A percentile compares a stretch with the other conserved stretches of the same genome.
Conservation (phyloP, 2,329 filamentous ascomycete genomes). For the Xylariomycetidae sp. region DNA sequence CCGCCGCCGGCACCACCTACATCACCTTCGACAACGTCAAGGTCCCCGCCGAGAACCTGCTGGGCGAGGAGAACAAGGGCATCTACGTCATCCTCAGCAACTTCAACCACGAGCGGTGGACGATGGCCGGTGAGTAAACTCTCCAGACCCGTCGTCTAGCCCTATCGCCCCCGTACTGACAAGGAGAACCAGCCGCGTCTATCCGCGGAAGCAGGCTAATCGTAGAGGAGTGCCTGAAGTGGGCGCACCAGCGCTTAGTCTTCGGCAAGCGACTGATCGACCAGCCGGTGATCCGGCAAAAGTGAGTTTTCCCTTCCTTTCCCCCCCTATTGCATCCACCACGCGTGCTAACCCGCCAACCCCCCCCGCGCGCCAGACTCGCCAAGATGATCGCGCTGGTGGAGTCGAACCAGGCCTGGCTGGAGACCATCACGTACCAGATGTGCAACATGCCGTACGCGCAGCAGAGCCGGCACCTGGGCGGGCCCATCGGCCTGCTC, state of each 20-base stretch:
- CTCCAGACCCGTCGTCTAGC: not conserved
- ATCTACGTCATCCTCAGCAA: conserved; percentile 80
- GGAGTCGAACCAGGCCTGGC: conserved; percentile 80
- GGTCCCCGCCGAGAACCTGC: conserved; percentile 70
- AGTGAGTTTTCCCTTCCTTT: conserved; percentile 41
- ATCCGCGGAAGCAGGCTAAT: conserved; percentile 61
- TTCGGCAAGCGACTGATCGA: conserved; percentile 78
- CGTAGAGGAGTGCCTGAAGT: conserved; percentile 81
- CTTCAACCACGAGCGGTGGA: conserved; percentile 84
- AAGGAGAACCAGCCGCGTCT: conserved; percentile 42
- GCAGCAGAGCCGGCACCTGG: conserved; percentile 67
- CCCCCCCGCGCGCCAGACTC: conserved; percentile 40
- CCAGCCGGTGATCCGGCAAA: conserved; percentile 76
- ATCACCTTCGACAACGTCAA: conserved; percentile 83
- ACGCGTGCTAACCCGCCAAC: conserved; percentile 1
- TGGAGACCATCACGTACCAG: conserved; percentile 79
- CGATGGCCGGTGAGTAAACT: conserved; percentile 55
- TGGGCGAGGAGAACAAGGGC: conserved; percentile 80
- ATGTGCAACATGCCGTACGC: conserved; percentile 82
- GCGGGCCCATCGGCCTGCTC: conserved; percentile 74
- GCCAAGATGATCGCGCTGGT: conserved; percentile 81
- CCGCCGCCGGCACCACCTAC: conserved; percentile 70
- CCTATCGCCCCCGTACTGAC: too few species aligned
- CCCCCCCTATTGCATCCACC: not conserved
- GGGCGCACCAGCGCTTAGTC: conserved; percentile 79